These are phyloP conservation scores for Pouteria glomerata DNA, from an alignment of 148 eudicot species.

Conservation along the genomic window DNA sequence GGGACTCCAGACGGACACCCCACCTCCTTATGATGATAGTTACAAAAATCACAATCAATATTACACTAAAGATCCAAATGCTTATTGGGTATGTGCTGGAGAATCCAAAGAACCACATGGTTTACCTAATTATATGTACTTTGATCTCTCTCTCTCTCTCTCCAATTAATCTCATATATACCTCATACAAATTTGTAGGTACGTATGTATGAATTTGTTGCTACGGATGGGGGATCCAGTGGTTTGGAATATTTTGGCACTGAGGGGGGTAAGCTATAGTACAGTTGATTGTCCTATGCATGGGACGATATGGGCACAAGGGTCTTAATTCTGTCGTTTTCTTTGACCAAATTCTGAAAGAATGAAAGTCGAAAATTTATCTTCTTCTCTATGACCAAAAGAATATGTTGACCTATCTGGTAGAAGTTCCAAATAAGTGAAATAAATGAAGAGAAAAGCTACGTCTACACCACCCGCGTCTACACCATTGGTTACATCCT, in stretches of 20 bases:
- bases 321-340: not conserved
- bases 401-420: not conserved
- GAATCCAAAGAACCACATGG: constrained; percentile 35
- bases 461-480: too few relatives aligned
- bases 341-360: not conserved
- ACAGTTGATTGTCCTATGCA: not conserved
- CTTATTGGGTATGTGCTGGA: constrained; percentile 18
- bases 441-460: not conserved
- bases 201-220: too few relatives aligned
- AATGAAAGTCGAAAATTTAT: not conserved
- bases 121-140: not conserved
- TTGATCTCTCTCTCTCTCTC: not conserved
- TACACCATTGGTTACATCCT: too few relatives aligned
- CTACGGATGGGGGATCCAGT: not conserved
- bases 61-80: constrained; percentile 23
- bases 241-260: not conserved
- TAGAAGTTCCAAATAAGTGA: not conserved
- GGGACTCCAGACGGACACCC: too few relatives aligned
- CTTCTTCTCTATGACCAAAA: not conserved
- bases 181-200: not conserved
- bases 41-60: constrained; percentile 21
- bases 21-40: constrained; percentile 24
- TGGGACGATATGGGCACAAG: not conserved
- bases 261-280: not conserved
- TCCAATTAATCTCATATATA: not conserved